Evolutionary conservation across 2,329 filamentous ascomycete species (phyloP).

Genomic region (Colletotrichum camelliae): DNA sequence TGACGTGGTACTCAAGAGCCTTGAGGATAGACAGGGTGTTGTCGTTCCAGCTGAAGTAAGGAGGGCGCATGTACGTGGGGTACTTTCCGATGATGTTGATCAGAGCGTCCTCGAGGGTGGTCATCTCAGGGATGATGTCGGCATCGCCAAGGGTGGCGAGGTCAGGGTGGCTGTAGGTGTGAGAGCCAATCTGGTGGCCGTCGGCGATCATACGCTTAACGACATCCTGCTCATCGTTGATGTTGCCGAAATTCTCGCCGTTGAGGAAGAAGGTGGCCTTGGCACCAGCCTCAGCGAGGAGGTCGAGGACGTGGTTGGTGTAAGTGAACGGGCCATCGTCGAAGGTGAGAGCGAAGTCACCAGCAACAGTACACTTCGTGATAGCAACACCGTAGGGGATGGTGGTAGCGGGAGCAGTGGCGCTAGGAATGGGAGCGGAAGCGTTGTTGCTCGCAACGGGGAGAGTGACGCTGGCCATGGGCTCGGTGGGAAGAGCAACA

Average conservation of each 20-base stretch:
- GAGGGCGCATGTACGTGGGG: slow-evolving; percentile 50
- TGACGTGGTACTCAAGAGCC: slow-evolving; percentile 19
- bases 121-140: slow-evolving; percentile 42
- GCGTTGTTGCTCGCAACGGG: slow-evolving; percentile 13
- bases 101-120: slow-evolving; percentile 50
- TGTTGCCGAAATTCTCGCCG: slow-evolving; percentile 45
- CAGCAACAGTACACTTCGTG: slow-evolving; percentile 35
- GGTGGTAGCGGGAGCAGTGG: slow-evolving; percentile 34
- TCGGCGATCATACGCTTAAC: slow-evolving; percentile 45
- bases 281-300: slow-evolving; percentile 34
- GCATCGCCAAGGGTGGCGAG: slow-evolving; percentile 39
- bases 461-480: slow-evolving; percentile 9
- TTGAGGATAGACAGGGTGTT: slow-evolving; percentile 20
- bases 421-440: slow-evolving; percentile 21
- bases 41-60: slow-evolving; percentile 35
- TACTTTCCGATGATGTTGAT: slow-evolving; percentile 46
- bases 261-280: slow-evolving; percentile 49
- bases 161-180: slow-evolving; percentile 48
- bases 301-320: slow-evolving; percentile 46
- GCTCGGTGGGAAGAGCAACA: slow-evolving; percentile 9
- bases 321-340: slow-evolving; percentile 52
- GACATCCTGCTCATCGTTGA: slow-evolving; percentile 42
- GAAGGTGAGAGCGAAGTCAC: slow-evolving; percentile 49
- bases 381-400: slow-evolving; percentile 38
- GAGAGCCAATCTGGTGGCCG: slow-evolving; percentile 48